Evolutionary conservation across 306 rosid genomes (phyloP), one percentile per base, ranked within the genome.

Genomic region (Dryas drummondii): DNA sequence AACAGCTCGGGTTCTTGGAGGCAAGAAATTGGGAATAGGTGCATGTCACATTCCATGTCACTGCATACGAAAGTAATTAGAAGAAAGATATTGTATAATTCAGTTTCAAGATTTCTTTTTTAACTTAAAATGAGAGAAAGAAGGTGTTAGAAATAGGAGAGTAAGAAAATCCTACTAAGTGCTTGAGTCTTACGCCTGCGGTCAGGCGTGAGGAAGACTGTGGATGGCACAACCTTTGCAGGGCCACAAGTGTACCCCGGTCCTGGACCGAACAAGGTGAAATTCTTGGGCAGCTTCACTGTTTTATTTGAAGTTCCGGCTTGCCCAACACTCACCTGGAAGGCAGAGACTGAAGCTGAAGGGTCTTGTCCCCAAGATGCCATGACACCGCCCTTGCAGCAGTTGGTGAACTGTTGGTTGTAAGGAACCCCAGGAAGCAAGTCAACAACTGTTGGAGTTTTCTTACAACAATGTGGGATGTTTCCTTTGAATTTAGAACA

Each of bases 11-110:
- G 48, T 91, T 85, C 86, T 89, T 87, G 61, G 87, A 89, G 77
- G 98, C 96, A 70, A 93, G 90, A 79, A 91, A 89, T 61, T 93
- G 97, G 9, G 98, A 93, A 58, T 93, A 93, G 55, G 98, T 93
- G 53, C 98, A 93, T 50, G 97, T 93, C 67, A 87, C 98, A 57
- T 93, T 93, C 98, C 98, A 93, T 42, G 98, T 91, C 94, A 91
- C 98, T 93, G 88, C 84, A 89, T 27, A 70, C 61, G 27, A 19
- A 50, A 14, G 50, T 14, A 71, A 37, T 72, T 27, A 40, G 27
- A 60, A 66, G 16, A 16, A 41, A 19, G 40, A 74, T 17, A 4
- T n/a, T 9, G 17, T 8, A 15, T 16, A 2, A 4, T 27, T 3
- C 40, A 14, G 3, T 68, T 17, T 50, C 58, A 50, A 26, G 56